These are phyloP conservation scores for Plasmodium falciparum DNA, from an alignment of 169 alveolate genomes.

Conservation along the genomic window DNA sequence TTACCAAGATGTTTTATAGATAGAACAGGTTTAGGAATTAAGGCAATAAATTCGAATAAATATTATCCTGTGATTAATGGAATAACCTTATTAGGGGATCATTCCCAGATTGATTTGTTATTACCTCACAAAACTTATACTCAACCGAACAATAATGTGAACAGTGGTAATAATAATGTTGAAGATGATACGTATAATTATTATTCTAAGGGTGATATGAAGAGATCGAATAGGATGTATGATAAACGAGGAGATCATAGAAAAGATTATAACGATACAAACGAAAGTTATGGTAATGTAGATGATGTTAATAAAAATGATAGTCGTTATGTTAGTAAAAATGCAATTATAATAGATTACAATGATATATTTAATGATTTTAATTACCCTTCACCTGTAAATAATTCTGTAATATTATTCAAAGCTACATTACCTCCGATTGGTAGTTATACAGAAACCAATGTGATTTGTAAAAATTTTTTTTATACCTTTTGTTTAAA, in stretches of 20 bases:
- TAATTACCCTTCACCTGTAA: conserved; percentile 53
- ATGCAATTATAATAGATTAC: not conserved
- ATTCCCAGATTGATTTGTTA: conserved; percentile 71
- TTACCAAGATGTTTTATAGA: conserved; percentile 90
- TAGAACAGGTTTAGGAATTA: conserved; percentile 88
- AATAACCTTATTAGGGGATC: conserved; percentile 79
- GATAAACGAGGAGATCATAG: not conserved
- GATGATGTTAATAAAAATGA: not conserved
- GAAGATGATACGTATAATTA: not conserved
- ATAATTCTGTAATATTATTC: conserved; percentile 66
- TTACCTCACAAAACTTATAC: conserved; percentile 58
- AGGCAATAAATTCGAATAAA: conserved; percentile 82
- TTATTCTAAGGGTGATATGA: not conserved
- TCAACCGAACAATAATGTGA: not conserved
- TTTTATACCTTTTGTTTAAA: conserved; percentile 85
- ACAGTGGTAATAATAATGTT: not conserved
- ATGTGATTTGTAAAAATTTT: conserved; percentile 81
- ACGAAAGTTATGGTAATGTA: not conserved
- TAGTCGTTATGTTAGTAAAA: not conserved
- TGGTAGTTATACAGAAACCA: conserved; percentile 86
- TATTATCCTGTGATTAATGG: conserved; percentile 84
- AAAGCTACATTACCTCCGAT: conserved; percentile 85
- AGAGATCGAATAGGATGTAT: not conserved
- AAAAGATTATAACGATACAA: conserved; percentile 10
- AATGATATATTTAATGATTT: conserved; percentile 55